Evolutionary conservation across 768 basidiomycete species (phyloP).

Genomic region (Suillus occidentalis): DNA sequence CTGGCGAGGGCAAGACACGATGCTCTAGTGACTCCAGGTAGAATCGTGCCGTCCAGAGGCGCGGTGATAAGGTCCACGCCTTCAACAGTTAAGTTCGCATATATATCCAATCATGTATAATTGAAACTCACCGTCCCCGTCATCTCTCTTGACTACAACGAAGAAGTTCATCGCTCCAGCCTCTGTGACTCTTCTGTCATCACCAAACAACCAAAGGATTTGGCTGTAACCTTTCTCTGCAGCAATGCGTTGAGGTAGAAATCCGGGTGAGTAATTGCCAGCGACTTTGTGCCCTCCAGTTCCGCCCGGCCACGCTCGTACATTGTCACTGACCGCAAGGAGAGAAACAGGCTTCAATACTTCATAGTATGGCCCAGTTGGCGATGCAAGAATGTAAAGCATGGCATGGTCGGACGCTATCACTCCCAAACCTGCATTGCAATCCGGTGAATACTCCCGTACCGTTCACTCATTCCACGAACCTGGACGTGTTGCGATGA

Average conservation of each 20-base stretch:
- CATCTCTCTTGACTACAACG: slow-evolving; percentile 56
- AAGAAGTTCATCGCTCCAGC: slow-evolving; percentile 86
- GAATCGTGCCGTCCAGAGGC: slow-evolving; percentile 86
- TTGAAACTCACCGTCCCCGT: slow-evolving; percentile 46
- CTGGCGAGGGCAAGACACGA: slow-evolving; percentile 73
- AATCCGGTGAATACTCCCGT: not conserved
- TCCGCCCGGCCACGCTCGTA: slow-evolving; percentile 85
- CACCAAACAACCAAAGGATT: slow-evolving; percentile 75
- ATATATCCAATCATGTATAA: not conserved
- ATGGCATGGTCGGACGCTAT: slow-evolving; percentile 76
- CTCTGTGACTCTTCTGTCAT: slow-evolving; percentile 53
- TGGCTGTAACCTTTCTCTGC: slow-evolving; percentile 71
- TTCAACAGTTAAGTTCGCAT: slow-evolving; percentile 24
- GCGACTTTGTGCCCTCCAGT: slow-evolving; percentile 63
- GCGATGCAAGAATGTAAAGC: slow-evolving; percentile 83
- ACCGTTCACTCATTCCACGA: slow-evolving; percentile 7
- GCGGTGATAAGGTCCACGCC: slow-evolving; percentile 86
- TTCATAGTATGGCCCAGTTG: slow-evolving; percentile 50
- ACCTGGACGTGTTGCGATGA: slow-evolving; percentile 51
- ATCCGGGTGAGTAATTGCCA: slow-evolving; percentile 60
- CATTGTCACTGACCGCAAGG: slow-evolving; percentile 66
- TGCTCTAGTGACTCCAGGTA: slow-evolving; percentile 90
- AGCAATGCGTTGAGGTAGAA: slow-evolving; percentile 66
- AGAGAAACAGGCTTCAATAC: slow-evolving; percentile 55
- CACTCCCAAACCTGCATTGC: slow-evolving; percentile 54